Evolutionary conservation across 352 stramenopile genomes (phyloP).

Genomic region (Phytophthora idaei): DNA sequence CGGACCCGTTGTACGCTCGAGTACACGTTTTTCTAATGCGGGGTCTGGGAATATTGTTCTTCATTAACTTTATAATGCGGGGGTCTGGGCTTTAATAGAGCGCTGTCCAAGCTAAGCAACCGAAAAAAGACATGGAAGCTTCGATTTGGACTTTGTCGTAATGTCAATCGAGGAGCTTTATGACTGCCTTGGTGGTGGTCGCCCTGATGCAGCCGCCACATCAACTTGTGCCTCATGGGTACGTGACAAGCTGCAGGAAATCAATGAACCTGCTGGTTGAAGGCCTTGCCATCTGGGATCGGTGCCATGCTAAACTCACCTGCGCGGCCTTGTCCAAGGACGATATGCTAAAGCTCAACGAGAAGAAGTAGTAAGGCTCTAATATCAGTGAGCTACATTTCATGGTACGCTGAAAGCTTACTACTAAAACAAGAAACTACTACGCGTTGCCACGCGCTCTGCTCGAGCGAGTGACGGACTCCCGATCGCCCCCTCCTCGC

Average conservation of each 20-base stretch:
- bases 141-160: too few species aligned
- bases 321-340: neutral
- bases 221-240: neutral
- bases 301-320: conserved; percentile 5
- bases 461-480: conserved; percentile 7
- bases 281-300: conserved; percentile 1
- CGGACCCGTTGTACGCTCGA: too few species aligned
- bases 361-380: conserved; percentile 8
- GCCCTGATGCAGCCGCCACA: neutral
- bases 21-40: too few species aligned
- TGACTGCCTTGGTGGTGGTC: neutral
- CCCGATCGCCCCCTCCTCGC: conserved; percentile 5
- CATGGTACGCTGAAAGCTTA: conserved; percentile 25
- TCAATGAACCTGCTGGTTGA: conserved; percentile 5
- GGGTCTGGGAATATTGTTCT: too few species aligned
- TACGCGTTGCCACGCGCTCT: conserved; percentile 4
- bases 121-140: too few species aligned
- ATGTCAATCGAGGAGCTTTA: neutral
- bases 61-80: too few species aligned
- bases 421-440: conserved; percentile 24
- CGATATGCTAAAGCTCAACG: neutral
- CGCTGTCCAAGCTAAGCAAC: too few species aligned
- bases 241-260: neutral
- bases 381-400: conserved; percentile 35
- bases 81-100: too few species aligned